Percentiles rank a stretch among this genome's conserved stretches.
Evolutionary conservation across 2,329 filamentous ascomycete genomes (phyloP).

Genomic region (Phaeosphaeriaceae sp.): DNA sequence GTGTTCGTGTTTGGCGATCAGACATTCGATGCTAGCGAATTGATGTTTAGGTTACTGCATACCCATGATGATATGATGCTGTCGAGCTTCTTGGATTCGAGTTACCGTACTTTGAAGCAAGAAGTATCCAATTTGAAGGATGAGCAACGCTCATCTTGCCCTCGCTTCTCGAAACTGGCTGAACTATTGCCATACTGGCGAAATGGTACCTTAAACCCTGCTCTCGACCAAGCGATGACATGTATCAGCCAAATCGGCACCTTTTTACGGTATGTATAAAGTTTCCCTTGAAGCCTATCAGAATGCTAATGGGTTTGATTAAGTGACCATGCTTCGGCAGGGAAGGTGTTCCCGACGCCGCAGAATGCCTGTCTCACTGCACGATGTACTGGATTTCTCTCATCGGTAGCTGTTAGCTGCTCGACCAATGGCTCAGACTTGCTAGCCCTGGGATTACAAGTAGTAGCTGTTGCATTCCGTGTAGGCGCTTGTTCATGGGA

Average conservation of each 20-base stretch:
- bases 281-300: neutral
- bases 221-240: slow-evolving; percentile 1
- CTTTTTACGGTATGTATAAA: neutral
- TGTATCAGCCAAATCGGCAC: slow-evolving; percentile 1
- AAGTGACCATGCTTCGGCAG: neutral
- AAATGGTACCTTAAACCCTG: neutral
- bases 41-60: neutral
- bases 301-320: neutral
- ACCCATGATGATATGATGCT: slow-evolving; percentile 1
- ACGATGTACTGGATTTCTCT: slow-evolving; percentile 4
- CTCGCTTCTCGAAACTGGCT: neutral
- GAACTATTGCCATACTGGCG: neutral
- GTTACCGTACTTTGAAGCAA: neutral
- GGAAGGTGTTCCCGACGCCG: neutral
- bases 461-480: neutral
- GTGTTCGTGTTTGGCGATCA: slow-evolving; percentile 5
- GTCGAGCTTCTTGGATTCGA: slow-evolving; percentile 1
- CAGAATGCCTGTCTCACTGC: slow-evolving; percentile 2
- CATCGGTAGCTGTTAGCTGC: slow-evolving; percentile 4
- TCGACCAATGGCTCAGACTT: neutral
- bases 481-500: slow-evolving; percentile 3
- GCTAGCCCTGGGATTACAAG: neutral
- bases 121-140: neutral
- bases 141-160: neutral
- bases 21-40: neutral